Evolutionary conservation across 2,329 filamentous ascomycete species (phyloP).

Genomic region (Fusarium tupiense): DNA sequence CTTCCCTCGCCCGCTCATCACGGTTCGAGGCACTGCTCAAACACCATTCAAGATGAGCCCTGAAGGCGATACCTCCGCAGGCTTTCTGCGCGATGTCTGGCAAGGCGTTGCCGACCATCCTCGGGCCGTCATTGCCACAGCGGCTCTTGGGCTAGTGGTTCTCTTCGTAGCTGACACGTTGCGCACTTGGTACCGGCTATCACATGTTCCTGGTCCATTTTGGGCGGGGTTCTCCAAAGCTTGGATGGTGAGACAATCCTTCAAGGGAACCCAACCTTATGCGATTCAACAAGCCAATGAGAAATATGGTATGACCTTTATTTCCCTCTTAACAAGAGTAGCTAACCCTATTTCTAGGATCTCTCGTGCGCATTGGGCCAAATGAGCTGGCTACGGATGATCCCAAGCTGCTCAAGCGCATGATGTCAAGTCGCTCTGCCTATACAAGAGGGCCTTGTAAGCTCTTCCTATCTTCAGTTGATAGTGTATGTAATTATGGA

Average conservation of each 20-base stretch:
- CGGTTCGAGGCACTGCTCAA: not conserved
- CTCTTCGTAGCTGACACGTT: conserved; percentile 24
- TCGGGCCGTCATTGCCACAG: not conserved
- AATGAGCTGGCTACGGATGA: conserved; percentile 8
- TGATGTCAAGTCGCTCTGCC: conserved; percentile 59
- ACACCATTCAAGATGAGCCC: not conserved
- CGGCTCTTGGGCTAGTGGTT: not conserved
- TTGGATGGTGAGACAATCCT: conserved; percentile 45
- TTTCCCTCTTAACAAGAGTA: fast-evolving
- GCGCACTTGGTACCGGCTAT: conserved; percentile 46
- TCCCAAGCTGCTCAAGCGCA: conserved; percentile 42
- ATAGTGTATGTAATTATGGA: not conserved
- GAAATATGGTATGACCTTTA: not conserved
- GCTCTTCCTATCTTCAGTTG: conserved; percentile 28
- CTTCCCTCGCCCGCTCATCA: not conserved
- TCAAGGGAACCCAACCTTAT: conserved; percentile 40
- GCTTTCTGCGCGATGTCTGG: not conserved
- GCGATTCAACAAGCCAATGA: conserved; percentile 28
- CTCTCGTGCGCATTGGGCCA: conserved; percentile 10
- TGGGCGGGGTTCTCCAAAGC: conserved; percentile 47
- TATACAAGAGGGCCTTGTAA: conserved; percentile 57
- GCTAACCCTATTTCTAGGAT: not conserved
- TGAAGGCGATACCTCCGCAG: not conserved
- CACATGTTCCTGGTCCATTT: conserved; percentile 49
- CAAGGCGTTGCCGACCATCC: not conserved